Evolutionary conservation across 2,329 filamentous ascomycete genomes (phyloP).

Genomic region (Paraconiothyrium brasiliense): DNA sequence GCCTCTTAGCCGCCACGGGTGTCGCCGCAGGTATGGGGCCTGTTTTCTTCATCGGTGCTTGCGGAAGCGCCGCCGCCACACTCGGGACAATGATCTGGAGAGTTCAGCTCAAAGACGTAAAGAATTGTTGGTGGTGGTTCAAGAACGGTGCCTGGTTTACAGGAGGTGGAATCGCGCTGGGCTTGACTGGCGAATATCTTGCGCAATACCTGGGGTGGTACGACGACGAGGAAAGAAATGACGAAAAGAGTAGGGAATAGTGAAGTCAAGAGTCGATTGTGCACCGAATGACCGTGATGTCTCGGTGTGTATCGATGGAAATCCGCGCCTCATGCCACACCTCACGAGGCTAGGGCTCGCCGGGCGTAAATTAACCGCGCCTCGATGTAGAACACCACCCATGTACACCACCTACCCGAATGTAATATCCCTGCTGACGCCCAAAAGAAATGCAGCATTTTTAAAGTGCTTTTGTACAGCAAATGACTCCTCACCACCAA

Average conservation of each 20-base stretch:
- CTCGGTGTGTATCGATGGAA: slow-evolving; percentile 7
- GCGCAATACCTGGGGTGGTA: slow-evolving; percentile 39
- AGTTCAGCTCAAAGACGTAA: slow-evolving; percentile 65
- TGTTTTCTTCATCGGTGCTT: slow-evolving; percentile 66
- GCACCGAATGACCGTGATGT: slow-evolving; percentile 9
- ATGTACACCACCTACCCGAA: slow-evolving; percentile 21
- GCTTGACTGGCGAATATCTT: slow-evolving; percentile 64
- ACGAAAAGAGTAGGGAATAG: slow-evolving; percentile 17
- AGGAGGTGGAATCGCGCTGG: slow-evolving; percentile 66
- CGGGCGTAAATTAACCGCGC: slow-evolving; percentile 3
- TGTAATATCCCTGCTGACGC: slow-evolving; percentile 6
- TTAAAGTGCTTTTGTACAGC: background rate
- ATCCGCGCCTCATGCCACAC: background rate
- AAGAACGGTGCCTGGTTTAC: slow-evolving; percentile 69
- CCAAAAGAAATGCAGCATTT: slow-evolving; percentile 4
- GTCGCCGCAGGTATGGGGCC: slow-evolving; percentile 67
- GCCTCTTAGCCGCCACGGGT: slow-evolving; percentile 75
- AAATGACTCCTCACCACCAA: background rate
- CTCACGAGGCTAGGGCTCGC: slow-evolving; percentile 12
- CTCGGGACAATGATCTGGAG: slow-evolving; percentile 68
- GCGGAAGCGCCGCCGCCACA: slow-evolving; percentile 64
- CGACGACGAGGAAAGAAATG: slow-evolving; percentile 24
- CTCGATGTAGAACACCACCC: slow-evolving; percentile 16
- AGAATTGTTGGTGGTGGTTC: slow-evolving; percentile 73
- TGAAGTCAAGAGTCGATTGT: background rate